These are phyloP conservation scores for Sphenostylis stenocarpa DNA, from an alignment of 306 rosid species.

Conservation along the genomic window DNA sequence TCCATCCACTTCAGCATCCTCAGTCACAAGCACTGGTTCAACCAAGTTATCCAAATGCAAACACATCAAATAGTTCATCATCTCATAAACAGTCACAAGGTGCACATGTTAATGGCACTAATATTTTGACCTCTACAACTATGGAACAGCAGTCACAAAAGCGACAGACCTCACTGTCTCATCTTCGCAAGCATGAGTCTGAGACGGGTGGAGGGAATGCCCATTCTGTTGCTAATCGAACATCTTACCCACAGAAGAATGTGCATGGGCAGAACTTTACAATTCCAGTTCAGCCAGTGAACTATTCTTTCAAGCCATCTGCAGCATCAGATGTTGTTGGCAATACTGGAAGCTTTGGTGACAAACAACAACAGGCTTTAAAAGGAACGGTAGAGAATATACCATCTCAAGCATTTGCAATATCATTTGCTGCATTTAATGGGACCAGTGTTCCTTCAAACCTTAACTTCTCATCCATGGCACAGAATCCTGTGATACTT, in stretches of 20 bases:
- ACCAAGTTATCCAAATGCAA: conserved; percentile 42
- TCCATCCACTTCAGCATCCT: conserved; percentile 59
- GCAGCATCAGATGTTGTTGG: conserved; percentile 43
- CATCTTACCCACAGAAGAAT: conserved; percentile 45
- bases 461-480: conserved; percentile 53
- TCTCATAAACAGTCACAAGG: conserved; percentile 55
- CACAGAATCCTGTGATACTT: conserved; percentile 45
- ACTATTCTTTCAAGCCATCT: conserved; percentile 60
- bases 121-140: conserved; percentile 40
- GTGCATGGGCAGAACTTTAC: conserved; percentile 51
- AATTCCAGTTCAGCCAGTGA: conserved; percentile 59
- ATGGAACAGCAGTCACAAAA: conserved; percentile 54
- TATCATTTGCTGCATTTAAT: conserved; percentile 55
- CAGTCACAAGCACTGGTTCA: conserved; percentile 45
- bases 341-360: conserved; percentile 48
- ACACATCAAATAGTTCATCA: conserved; percentile 40
- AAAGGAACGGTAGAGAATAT: conserved; percentile 53
- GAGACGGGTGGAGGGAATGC: conserved; percentile 38
- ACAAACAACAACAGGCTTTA: conserved; percentile 45
- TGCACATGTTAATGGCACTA: conserved; percentile 44
- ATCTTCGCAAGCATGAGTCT: conserved; percentile 48
- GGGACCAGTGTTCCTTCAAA: conserved; percentile 46
- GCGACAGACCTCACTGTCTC: conserved; percentile 39
- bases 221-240: conserved; percentile 44
- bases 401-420: conserved; percentile 63